These are phyloP conservation scores for Heritiera fomes DNA, from an alignment of 345 rosid genomes.

Conservation along the genomic window DNA sequence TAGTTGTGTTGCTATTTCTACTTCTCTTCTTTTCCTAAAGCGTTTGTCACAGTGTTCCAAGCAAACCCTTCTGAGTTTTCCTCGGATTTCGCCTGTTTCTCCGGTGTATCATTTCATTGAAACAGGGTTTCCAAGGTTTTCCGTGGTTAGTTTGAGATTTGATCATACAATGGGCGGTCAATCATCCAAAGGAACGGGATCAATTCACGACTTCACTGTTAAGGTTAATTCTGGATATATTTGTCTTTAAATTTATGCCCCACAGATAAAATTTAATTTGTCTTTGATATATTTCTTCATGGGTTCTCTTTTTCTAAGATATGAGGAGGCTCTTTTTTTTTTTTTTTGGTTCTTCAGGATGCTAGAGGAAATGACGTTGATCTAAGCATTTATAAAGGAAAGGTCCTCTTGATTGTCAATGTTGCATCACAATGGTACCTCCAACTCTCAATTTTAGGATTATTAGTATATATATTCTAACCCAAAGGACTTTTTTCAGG, in stretches of 20 bases:
- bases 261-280: no score
- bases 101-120: constrained; percentile 23
- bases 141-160: constrained; percentile 37
- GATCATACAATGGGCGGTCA: constrained; percentile 64
- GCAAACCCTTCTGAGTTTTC: constrained; percentile 27
- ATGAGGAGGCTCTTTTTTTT: background rate
- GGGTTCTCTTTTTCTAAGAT: background rate
- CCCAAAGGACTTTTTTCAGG: background rate
- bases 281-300: background rate
- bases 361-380: constrained; percentile 72
- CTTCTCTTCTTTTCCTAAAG: constrained; percentile 28
- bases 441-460: background rate
- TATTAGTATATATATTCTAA: background rate
- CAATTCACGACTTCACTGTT: constrained; percentile 76
- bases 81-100: constrained; percentile 27
- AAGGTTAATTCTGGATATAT: constrained; percentile 48
- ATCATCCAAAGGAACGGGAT: constrained; percentile 42
- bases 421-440: constrained; percentile 94
- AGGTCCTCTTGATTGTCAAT: constrained; percentile 87
- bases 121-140: constrained; percentile 25
- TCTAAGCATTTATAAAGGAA: constrained; percentile 77
- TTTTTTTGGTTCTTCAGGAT: constrained; percentile 46
- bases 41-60: constrained; percentile 17
- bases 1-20: constrained; percentile 3
- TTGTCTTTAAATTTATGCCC: background rate